Base-by-base conservation (phyloP, 192 early-diverging fungal genomes). In the Chytriomyces sp. region DNA sequence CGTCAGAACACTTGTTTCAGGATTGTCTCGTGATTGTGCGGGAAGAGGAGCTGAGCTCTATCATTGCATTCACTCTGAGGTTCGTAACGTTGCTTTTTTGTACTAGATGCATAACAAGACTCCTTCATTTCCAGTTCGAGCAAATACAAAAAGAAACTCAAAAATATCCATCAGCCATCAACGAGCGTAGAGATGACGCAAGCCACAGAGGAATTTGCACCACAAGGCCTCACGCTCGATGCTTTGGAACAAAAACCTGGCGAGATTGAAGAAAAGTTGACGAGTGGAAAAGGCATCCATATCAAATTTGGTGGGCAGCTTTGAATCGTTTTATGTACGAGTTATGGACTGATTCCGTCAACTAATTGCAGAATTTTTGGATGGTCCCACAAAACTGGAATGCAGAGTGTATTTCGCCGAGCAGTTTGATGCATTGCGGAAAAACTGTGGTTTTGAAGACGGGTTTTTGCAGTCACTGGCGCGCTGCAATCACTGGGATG, bases 1-100 rank as follows among this genome's bases (percentile, higher is more conserved):
- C 91, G 2, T 92, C 89, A 2, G 94, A 96, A 61, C 95, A 99
- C 72, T 80, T 99, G 3, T 91, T 99, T 60, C 75, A 76, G 3
- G 76, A 73, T 22, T 76, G 75, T 8, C 65, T 68, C 32, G 81
- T 84, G 17, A 64, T 83, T 49, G 74, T 84, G 30, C 67, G 78
- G 28, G 83, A 84, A 44, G 76, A 83, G 30, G 83, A 84, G 57
- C 83, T 81, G 4, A 82, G 73, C 31, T 84, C 83, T 5, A 80
- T 84, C n/a, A 78, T 84, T 72, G 83, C 83, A 31, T 84, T 82
- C 58, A 73, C 73, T 19, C 65, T 84, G 12, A 76, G 62, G 62
- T 76, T 73, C 19, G 41, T 22, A 22, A n/a, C n/a, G 44, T n/a
- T 49, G 44, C 44, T 22, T 3, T 3, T 49, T 49, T 49, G 14